Conservation (phyloP, 2,329 filamentous ascomycete genomes). For the Fusarium austroafricanum region DNA sequence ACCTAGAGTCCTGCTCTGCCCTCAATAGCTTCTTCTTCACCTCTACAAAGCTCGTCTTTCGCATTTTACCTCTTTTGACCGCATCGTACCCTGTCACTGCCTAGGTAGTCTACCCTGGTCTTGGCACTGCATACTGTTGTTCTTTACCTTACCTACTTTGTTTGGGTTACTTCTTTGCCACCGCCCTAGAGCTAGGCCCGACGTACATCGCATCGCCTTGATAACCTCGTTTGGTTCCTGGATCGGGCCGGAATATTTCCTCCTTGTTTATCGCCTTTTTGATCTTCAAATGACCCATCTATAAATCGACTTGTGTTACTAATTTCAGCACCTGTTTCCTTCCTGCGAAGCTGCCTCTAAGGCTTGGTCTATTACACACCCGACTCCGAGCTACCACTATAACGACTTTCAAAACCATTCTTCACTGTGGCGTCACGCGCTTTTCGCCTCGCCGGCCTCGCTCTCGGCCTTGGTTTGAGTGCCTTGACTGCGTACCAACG, state of each 20-base stretch:
- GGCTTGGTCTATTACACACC: constrained; percentile 1
- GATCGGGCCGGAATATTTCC: neutral
- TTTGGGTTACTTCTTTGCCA: constrained; percentile 35
- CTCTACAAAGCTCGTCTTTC: neutral
- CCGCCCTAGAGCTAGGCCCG: constrained; percentile 26
- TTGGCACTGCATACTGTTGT: constrained; percentile 33
- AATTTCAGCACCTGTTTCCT: neutral
- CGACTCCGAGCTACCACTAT: constrained; percentile 3
- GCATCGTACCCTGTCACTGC: neutral
- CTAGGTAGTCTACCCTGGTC: constrained; percentile 8
- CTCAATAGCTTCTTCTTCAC: neutral
- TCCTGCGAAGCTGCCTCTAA: neutral
- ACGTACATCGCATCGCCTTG: constrained; percentile 11
- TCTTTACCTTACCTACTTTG: constrained; percentile 24
- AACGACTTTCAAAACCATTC: constrained; percentile 28
- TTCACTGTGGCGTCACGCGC: constrained; percentile 67
- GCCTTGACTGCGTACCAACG: constrained; percentile 66
- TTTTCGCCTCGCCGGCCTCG: constrained; percentile 65
- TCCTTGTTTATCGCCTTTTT: neutral
- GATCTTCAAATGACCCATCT: neutral
- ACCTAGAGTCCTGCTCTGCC: neutral
- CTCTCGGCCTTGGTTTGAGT: constrained; percentile 68
- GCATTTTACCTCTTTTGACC: neutral
- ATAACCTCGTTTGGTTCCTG: constrained; percentile 24
- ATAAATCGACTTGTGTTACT: constrained; percentile 2